Percentiles rank a stretch among this genome's conserved stretches.
Conservation (phyloP, 1,284 basidiomycete species). For the Sanghuangporus weigelae region DNA sequence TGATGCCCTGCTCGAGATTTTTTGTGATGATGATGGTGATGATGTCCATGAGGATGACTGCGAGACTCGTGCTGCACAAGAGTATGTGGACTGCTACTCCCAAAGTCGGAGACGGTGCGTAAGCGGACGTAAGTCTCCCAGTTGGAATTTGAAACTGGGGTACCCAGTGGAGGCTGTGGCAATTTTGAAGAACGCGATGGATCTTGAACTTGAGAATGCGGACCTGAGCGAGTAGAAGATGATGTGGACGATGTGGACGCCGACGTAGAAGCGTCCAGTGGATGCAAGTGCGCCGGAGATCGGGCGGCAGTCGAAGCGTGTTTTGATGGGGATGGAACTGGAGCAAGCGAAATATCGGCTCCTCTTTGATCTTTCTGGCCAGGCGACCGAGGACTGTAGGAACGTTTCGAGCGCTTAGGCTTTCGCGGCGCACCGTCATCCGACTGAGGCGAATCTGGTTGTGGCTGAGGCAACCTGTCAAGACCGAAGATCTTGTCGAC, state of each 20-base stretch:
- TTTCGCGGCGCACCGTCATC: constrained; percentile 5
- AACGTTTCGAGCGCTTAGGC: constrained; percentile 15
- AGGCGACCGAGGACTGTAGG: constrained; percentile 1
- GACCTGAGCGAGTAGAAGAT: neutral
- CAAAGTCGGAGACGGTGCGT: constrained; percentile 11
- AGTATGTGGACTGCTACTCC: neutral
- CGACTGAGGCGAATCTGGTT: neutral
- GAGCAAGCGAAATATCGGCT: neutral
- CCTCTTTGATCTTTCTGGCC: neutral
- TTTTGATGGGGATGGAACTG: neutral
- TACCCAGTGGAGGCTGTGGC: neutral
- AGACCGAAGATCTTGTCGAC: constrained; percentile 13
- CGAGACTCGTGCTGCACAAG: neutral
- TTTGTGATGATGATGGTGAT: neutral
- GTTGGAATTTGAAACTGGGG: neutral
- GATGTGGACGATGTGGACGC: neutral
- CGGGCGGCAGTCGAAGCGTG: neutral
- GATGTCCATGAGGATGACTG: neutral
- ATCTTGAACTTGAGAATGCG: neutral
- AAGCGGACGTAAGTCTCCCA: neutral
- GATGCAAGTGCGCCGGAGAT: constrained; percentile 9
- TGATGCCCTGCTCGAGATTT: neutral
- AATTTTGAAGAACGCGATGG: neutral
- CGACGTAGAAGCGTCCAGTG: neutral
- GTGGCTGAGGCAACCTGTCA: neutral